Evolutionary conservation across 2,329 filamentous ascomycete species (phyloP), one percentile per base, ranked within the genome.

Genomic region (Epichloe coenophiala): DNA sequence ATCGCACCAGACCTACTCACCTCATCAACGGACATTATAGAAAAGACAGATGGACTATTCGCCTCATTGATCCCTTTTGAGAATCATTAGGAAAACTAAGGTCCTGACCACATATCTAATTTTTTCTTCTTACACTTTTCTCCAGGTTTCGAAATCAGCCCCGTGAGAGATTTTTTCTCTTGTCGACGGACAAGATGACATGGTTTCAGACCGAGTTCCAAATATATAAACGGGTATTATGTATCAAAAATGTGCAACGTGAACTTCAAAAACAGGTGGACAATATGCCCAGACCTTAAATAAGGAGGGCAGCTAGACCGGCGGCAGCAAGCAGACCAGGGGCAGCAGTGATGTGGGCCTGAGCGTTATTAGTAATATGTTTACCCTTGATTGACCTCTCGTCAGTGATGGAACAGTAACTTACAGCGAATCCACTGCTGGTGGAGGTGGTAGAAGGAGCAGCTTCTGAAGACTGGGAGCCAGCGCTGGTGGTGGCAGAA

Each of bases 321-420:
- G 71, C 73, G 21, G 70, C 74, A 48, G 72, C 74, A 40, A 77
- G 54, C 46, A 76, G 55, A 51, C 72, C 74, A 21, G 73, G 71
- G 38, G 68, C 72, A 51, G 68, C 70, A 46, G 73, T 74, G 58
- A 65, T 63, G 52, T 70, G 65, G 41, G 70, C 62, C 65, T 67
- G 42, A 1, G 8, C 8, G 8, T 11, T 31, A 19, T 15, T 4
- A 23, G 37, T 8, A 33, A 33, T 27, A 9, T 37, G 31, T 45
- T 41, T 40, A 47, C 23, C 2, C 17, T 12, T 31, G 17, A 19
- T 31, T 42, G 9, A 17, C 23, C 7, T 3, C 8, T 38, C 12
- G 19, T 17, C n/a, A 21, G 36, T 11, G 11, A 5, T 8, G 9
- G 2, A 11, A 11, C 6, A 5, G 5, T 5, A 2, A 64, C 65